Base-by-base conservation (phyloP, 2,329 filamentous ascomycete species). In the Grosmannia serpens region DNA sequence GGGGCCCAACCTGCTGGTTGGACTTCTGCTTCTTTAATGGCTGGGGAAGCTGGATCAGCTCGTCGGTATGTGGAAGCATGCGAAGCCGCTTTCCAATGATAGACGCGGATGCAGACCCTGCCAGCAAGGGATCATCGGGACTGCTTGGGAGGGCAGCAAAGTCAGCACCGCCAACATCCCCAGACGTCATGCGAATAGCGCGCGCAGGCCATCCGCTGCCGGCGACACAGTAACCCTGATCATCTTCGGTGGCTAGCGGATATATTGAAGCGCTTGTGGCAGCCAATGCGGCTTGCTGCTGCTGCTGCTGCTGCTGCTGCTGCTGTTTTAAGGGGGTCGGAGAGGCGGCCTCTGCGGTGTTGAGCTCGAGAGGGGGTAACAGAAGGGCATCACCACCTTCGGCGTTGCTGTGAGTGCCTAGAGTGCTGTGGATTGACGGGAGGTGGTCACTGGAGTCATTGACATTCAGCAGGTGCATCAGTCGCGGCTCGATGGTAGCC, bases 401-500 rank as follows among this genome's bases (percentile, higher is more conserved):
- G 24, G 52, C 33, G n/a, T n/a, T 47, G 31, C n/a, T 44, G 8
- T 58, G 46, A 17, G 71, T 62, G 71, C 74, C 65, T 73, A 71
- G 63, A 75, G 75, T 52, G 77, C 75, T 62, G 74, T 74, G 61
- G 46, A 64, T 64, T 27, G 62, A 62, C 3, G 62, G 62, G 2
- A 64, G 60, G n/a, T 62, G 61, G 20, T 59, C 60, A 49, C 74
- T 74, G 54, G 75, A 76, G 66, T 82, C 62, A 56, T 63, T 64
- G 49, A 58, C 78, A 70, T 85, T 85, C 66, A 85, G 74, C 64
- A 85, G 72, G 69, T 85, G 81, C 68, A 85, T 86, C 64, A 86
- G 75, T 67, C 82, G 80, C 67, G 83, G 83, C 77, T 86, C 83
- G 72, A 85, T 85, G 67, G 81, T 85, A 64, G 81, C 80, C 80